Base-by-base conservation (phyloP, 441 rosid genomes). In the Jatropha multifida region DNA sequence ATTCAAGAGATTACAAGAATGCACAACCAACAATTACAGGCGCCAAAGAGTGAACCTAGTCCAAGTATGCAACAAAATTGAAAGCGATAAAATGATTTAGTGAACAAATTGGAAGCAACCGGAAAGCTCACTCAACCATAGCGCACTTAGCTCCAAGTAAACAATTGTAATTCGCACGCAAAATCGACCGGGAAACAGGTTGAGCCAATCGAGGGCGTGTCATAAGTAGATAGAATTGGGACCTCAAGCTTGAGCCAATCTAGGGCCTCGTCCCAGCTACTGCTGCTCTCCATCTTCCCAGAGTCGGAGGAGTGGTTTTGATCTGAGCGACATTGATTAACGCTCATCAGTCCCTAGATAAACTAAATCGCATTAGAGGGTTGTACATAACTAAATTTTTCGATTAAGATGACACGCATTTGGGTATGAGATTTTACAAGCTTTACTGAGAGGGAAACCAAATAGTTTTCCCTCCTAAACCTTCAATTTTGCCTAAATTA, bases 231-330 rank as follows among this genome's bases (percentile, higher is more conserved):
- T 38, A 72, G 68, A 41, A 66, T 26, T 8, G 23, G 8, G 17
- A 94, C 99, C 83, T 94, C 98, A 70, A 83, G 55, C 87, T 94
- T 84, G 75, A 86, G 88, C 98, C 98, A 96, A 76, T 90, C 99
- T 69, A 94, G 84, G 54, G 88, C 79, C 66, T 92, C 94, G 78
- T 92, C 94, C 97, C 97, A 94, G 83, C 97, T 88, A 65, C 91
- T 92, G 55, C 89, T 81, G 62, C 86, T 90, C 56, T 94, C 97
- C 87, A 90, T 83, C 88, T 83, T 85, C 80, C 90, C 92, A 76
- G 88, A 80, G 66, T 86, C 90, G 13, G 84, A 40, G 67, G 85
- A 65, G 63, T 87, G 73, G 79, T 79, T 88, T 18, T 32, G 32
- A 32, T 32, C 89, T 80, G 52, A 84, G 80, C 74, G 96, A 84